Conservation (phyloP, 164 flowering plant genomes). For the Nymphaea thermarum region DNA sequence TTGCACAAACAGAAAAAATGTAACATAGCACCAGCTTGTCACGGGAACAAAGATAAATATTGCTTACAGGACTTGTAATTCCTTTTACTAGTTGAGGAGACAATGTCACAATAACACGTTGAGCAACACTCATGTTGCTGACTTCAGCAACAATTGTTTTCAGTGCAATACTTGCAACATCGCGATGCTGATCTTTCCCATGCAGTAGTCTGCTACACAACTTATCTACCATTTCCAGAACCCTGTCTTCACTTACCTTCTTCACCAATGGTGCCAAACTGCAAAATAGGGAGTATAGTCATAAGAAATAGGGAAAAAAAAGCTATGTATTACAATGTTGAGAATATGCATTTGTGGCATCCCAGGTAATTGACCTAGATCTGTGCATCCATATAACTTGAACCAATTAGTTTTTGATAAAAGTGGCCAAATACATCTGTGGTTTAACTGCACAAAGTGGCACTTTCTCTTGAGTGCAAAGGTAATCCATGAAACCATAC, state of each 20-base stretch:
- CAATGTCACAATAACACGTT: slow-evolving; percentile 51
- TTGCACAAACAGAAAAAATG: background rate
- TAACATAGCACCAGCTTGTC: background rate
- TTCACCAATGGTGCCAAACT: slow-evolving; percentile 95
- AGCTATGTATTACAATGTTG: too few relatives aligned
- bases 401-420: too few relatives aligned
- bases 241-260: slow-evolving; percentile 65
- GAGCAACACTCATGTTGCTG: slow-evolving; percentile 43
- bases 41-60: background rate
- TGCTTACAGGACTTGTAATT: slow-evolving; percentile 62
- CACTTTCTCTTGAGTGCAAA: too few relatives aligned
- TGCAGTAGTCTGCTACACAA: slow-evolving; percentile 67
- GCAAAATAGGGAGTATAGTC: slow-evolving; percentile 6
- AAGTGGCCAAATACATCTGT: too few relatives aligned
- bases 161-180: slow-evolving; percentile 86
- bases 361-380: too few relatives aligned
- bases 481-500: too few relatives aligned
- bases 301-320: background rate
- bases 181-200: slow-evolving; percentile 91
- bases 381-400: too few relatives aligned
- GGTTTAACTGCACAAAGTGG: too few relatives aligned
- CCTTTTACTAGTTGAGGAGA: slow-evolving; percentile 62
- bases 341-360: too few relatives aligned
- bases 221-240: slow-evolving; percentile 74
- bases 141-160: slow-evolving; percentile 87